Percentiles rank a stretch among this genome's conserved stretches.
phyloP scores from a whole-genome alignment of 2,329 filamentous ascomycete species.

The Cadophora sp. region DNA sequence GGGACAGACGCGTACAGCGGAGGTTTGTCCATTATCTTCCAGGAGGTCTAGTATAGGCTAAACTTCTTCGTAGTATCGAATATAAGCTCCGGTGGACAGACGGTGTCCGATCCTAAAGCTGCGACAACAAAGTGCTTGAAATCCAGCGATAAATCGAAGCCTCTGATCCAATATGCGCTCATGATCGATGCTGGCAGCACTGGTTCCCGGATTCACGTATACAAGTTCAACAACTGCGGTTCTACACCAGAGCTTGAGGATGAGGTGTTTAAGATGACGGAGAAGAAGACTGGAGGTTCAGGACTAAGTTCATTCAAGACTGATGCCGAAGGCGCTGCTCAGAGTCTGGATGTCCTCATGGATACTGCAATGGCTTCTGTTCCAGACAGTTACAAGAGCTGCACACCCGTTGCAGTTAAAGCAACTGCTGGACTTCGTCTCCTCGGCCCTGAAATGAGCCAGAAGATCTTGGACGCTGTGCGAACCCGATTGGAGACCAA shows the following conservation, averaged over 20 bases:
- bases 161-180: constrained; percentile 94
- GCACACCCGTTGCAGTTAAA: constrained; percentile 96
- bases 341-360: constrained; percentile 87
- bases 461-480: constrained; percentile 86
- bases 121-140: constrained; percentile 79
- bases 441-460: constrained; percentile 79
- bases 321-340: constrained; percentile 86
- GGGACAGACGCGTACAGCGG: constrained; percentile 49
- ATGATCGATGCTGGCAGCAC: constrained; percentile 99
- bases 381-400: constrained; percentile 87
- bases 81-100: constrained; percentile 54
- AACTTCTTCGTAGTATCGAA: constrained; percentile 28
- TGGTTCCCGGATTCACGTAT: constrained; percentile 96
- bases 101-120: constrained; percentile 65
- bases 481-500: constrained; percentile 81
- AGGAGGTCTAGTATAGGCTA: constrained; percentile 19
- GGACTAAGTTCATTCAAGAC: constrained; percentile 85
- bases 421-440: constrained; percentile 93
- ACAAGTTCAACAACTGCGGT: constrained; percentile 99
- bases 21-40: constrained; percentile 30
- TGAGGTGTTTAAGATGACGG: constrained; percentile 93
- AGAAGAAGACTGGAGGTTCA: constrained; percentile 76
- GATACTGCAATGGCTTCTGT: constrained; percentile 84
- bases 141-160: constrained; percentile 86
- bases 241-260: constrained; percentile 91